A percentile compares a stretch with the other conserved stretches of the same genome.
phyloP scores from a whole-genome alignment of 805 yeast genomes.

The Yamadazyma laniorum region DNA sequence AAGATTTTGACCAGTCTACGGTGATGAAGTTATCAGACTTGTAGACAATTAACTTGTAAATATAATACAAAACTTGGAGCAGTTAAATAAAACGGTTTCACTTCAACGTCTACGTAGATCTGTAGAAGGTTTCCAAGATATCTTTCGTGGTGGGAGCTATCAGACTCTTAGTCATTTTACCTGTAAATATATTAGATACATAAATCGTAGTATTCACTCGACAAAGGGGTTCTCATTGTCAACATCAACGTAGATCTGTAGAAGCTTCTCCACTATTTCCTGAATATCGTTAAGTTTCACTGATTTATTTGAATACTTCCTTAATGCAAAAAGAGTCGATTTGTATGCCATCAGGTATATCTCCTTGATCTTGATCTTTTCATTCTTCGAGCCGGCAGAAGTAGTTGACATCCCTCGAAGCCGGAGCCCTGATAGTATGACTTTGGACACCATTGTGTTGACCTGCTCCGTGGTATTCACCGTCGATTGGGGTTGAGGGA shows the following conservation, averaged over 20 bases:
- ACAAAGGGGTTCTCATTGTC: slow-evolving; percentile 9
- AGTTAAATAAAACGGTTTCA: too few species aligned
- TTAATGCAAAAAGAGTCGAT: slow-evolving; percentile 36
- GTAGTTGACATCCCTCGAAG: slow-evolving; percentile 35
- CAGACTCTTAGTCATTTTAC: too few species aligned
- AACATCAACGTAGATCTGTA: slow-evolving; percentile 36
- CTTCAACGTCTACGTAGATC: too few species aligned
- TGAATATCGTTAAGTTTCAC: slow-evolving; percentile 32
- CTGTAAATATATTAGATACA: too few species aligned
- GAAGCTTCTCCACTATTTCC: slow-evolving; percentile 38
- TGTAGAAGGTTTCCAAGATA: too few species aligned
- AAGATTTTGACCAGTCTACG: slow-evolving; percentile 16
- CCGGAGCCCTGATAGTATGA: slow-evolving; percentile 41
- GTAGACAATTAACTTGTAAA: slow-evolving; percentile 14
- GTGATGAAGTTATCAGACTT: slow-evolving; percentile 21
- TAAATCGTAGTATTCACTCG: slow-evolving; percentile 5
- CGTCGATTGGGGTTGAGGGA: slow-evolving; percentile 2
- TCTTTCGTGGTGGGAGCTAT: too few species aligned
- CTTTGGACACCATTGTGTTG: slow-evolving; percentile 30
- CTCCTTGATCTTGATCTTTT: slow-evolving; percentile 37
- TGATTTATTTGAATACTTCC: slow-evolving; percentile 27
- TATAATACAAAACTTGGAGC: slow-evolving; percentile 3
- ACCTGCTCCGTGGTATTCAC: slow-evolving; percentile 21
- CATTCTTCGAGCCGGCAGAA: slow-evolving; percentile 22
- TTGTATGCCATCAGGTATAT: slow-evolving; percentile 41